Evolutionary conservation across 2,329 filamentous ascomycete genomes (phyloP).

Genomic region (Dactylellina leptospora): DNA sequence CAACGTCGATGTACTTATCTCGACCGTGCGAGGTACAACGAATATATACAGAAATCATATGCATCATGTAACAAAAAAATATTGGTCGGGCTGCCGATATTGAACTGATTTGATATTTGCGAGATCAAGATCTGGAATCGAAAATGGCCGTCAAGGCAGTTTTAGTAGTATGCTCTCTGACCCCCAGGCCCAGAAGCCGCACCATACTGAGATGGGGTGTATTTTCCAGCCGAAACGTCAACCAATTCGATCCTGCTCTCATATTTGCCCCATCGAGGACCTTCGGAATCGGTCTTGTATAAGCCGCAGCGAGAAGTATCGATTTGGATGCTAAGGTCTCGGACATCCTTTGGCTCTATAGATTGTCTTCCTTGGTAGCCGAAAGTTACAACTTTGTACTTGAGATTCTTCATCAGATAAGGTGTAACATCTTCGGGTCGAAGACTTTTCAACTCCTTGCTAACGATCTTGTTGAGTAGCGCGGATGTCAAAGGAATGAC

Average conservation of each 20-base stretch:
- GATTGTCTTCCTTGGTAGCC: no score
- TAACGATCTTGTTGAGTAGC: constrained; percentile 59
- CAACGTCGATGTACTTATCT: no score
- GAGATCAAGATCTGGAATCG: no score
- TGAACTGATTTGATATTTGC: no score
- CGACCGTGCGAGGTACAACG: no score
- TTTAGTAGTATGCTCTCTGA: not conserved
- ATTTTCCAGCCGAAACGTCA: constrained; percentile 7
- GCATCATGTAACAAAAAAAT: no score
- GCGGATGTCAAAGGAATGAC: constrained; percentile 61
- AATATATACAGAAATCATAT: no score
- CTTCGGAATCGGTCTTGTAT: not conserved
- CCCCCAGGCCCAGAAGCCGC: not conserved
- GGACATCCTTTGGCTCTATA: constrained; percentile 54
- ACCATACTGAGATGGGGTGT: not conserved
- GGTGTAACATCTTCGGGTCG: constrained; percentile 58
- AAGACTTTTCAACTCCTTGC: constrained; percentile 57
- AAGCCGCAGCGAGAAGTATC: constrained; percentile 56
- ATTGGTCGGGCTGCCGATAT: no score
- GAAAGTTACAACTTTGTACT: constrained; percentile 57
- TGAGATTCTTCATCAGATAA: constrained; percentile 58
- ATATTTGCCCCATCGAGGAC: constrained; percentile 6
- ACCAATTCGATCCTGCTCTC: constrained; percentile 11
- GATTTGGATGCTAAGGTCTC: constrained; percentile 57
- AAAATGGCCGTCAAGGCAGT: no score